These are phyloP conservation scores for Fonsecaea pedrosoi DNA, from an alignment of 2,329 filamentous ascomycete genomes.

Conservation along the genomic window DNA sequence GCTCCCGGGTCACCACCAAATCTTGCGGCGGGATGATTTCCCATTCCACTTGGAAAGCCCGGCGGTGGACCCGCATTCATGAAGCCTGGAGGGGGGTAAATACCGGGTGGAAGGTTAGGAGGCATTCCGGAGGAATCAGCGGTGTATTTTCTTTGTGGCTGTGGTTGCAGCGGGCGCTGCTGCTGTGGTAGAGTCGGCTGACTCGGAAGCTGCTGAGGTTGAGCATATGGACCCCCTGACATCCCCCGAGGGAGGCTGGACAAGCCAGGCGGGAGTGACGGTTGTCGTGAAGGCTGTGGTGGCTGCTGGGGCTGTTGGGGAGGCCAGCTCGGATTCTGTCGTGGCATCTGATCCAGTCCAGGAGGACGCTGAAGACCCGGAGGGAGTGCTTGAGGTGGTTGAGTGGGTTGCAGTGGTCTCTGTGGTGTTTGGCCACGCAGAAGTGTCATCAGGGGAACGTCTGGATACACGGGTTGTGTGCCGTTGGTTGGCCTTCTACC, in stretches of 20 bases:
- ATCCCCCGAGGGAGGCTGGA: constrained; percentile 45
- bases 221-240: constrained; percentile 25
- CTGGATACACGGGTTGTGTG: constrained; percentile 48
- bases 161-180: constrained; percentile 27
- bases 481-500: constrained; percentile 48
- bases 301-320: constrained; percentile 27
- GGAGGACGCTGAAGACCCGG: constrained; percentile 52
- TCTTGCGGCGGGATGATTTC: constrained; percentile 41
- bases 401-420: constrained; percentile 45
- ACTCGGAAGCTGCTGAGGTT: constrained; percentile 26
- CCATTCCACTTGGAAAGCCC: constrained; percentile 48
- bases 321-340: constrained; percentile 41
- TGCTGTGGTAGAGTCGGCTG: constrained; percentile 21
- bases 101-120: constrained; percentile 50
- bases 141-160: constrained; percentile 38
- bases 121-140: constrained; percentile 40
- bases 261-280: constrained; percentile 31
- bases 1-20: constrained; percentile 47
- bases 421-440: constrained; percentile 44
- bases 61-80: constrained; percentile 50
- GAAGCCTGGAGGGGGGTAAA: constrained; percentile 55
- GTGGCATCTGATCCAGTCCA: constrained; percentile 52
- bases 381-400: constrained; percentile 43
- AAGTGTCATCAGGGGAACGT: constrained; percentile 45
- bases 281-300: constrained; percentile 28